A percentile compares a stretch with the other conserved stretches of the same genome.
Conservation (phyloP, 495 filamentous ascomycete genomes). For the Patellaria atrata region DNA sequence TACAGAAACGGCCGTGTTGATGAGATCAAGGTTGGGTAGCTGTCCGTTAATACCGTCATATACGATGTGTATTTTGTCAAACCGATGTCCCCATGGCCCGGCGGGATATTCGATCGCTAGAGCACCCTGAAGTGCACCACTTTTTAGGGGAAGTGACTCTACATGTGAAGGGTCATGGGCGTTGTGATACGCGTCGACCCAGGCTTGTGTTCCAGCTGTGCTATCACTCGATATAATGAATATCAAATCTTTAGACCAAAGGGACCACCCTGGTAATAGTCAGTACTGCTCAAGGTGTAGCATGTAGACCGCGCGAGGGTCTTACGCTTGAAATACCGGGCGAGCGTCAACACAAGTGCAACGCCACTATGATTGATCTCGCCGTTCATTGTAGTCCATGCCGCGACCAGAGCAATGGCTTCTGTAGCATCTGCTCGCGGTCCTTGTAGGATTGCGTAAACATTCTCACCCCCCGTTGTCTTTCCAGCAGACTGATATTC, state of each 20-base stretch:
- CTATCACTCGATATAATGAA: slow-evolving; percentile 82
- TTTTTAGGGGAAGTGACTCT: slow-evolving; percentile 73
- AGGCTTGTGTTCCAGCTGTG: slow-evolving; percentile 80
- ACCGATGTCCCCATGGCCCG: slow-evolving; percentile 51
- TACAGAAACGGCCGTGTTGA: slow-evolving; percentile 85
- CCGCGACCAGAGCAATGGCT: slow-evolving; percentile 80
- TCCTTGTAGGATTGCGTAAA: slow-evolving; percentile 89
- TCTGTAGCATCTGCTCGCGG: slow-evolving; percentile 96
- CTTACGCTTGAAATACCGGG: slow-evolving; percentile 80
- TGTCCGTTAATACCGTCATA: slow-evolving; percentile 97
- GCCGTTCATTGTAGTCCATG: slow-evolving; percentile 72
- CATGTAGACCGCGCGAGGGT: slow-evolving; percentile 1
- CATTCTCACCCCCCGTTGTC: slow-evolving; percentile 68
- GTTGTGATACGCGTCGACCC: slow-evolving; percentile 95
- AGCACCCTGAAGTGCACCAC: slow-evolving; percentile 82
- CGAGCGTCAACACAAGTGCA: slow-evolving; percentile 68
- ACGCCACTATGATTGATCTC: slow-evolving; percentile 76
- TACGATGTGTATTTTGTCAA: slow-evolving; percentile 73
- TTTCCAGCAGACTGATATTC: slow-evolving; percentile 60
- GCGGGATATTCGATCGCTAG: slow-evolving; percentile 81
- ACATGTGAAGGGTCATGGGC: slow-evolving; percentile 54
- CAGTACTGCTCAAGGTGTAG: not conserved
- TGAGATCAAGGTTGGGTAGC: slow-evolving; percentile 84
- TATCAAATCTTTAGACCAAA: slow-evolving; percentile 98
- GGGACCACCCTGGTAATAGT: slow-evolving; percentile 56